Evolutionary conservation across 164 flowering plant genomes (phyloP), one percentile per base, ranked within the genome.

Genomic region (Piper betle): DNA sequence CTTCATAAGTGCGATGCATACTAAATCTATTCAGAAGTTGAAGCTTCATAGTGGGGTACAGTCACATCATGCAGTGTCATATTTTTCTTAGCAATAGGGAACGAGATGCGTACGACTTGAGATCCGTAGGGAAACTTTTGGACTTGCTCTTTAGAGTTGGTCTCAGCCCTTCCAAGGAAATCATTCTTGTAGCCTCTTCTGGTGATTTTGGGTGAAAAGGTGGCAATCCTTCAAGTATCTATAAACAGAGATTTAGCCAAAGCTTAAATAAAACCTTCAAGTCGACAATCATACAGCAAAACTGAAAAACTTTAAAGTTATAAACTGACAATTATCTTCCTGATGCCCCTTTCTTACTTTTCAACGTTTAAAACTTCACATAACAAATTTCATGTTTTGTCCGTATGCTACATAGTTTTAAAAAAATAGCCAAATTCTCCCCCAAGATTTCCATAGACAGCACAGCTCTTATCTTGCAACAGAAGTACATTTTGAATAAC

Each of bases 151-250:
- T 94, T 66, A 86, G 72, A 52, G 75, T 61, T 4, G 99, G 99
- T 74, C 96, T 80, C 63, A 70, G 71, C 64, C 84, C 86, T 66
- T 94, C 91, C 54, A 80, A 46, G 52, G 91, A 86, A 65, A 86
- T 82, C 66, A 87, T 37, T 68, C 66, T 74, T 18, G 74, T 75
- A 39, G 76, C 89, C 43, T 93, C 99, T 71, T 88, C 95, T 15
- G 88, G 75, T 54, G 91, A 20, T 71, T 81, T 90, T 46, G 95
- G 86, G 68, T 85, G 85, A 69, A 94, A 88, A 57, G 97, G 85
- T 52, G 77, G 82, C 7, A 69, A 65, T 62, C 99, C 99, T 72
- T 94, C 97, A 52, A 88, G 67, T 97, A 91, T 88, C 99, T 93
- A 74, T 58, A 43, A 43, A 43, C 50, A 43, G 12, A 43, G 4